Evolutionary conservation across 352 stramenopile species (phyloP), one percentile per base, ranked within the genome.

Genomic region (Peronospora destructor): DNA sequence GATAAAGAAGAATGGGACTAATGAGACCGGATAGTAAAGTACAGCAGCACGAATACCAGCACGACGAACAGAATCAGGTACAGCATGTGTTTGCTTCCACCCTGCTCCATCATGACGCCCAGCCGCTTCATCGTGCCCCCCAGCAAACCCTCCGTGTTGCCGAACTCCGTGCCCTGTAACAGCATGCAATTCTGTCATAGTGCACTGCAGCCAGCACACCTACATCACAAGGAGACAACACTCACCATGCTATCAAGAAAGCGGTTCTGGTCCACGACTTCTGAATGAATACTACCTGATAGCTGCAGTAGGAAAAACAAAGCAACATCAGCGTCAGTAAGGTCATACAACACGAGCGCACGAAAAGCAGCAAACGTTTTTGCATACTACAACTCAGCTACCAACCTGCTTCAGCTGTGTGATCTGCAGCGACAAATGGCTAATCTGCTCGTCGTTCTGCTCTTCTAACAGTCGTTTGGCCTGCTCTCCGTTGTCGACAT

Each of bases 381-480:
- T n/a, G n/a, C n/a, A n/a, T n/a, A n/a, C n/a, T n/a, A n/a, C n/a
- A n/a, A n/a, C n/a, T n/a, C n/a, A n/a, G n/a, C n/a, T n/a, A n/a
- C n/a, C n/a, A n/a, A n/a, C n/a, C n/a, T n/a, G n/a, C n/a, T n/a
- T 91, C 28, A 94, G 53, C 53, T 90, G 73, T 46, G 73, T 85
- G 55, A 94, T 91, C 68, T 94, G 83, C 57, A 91, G 67, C 56
- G 80, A 91, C 54, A 94, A 59, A 50, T 91, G 80, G 57, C 77
- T 89, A 44, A 94, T 90, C 54, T 94, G 78, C 57, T 91, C 81
- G 28, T 94, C 81, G 35, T 94, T 94, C 44, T 94, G n/a, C n/a
- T n/a, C n/a, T n/a, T 94, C 83, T 26, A 94, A 62, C 26, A 94
- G 63, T 30, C 75, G 59, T 50, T 85, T 83, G 10, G 80, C 81